Evolutionary conservation across 495 filamentous ascomycete genomes (phyloP), one percentile per base, ranked within the genome.

Genomic region (Xylaria nigripes): DNA sequence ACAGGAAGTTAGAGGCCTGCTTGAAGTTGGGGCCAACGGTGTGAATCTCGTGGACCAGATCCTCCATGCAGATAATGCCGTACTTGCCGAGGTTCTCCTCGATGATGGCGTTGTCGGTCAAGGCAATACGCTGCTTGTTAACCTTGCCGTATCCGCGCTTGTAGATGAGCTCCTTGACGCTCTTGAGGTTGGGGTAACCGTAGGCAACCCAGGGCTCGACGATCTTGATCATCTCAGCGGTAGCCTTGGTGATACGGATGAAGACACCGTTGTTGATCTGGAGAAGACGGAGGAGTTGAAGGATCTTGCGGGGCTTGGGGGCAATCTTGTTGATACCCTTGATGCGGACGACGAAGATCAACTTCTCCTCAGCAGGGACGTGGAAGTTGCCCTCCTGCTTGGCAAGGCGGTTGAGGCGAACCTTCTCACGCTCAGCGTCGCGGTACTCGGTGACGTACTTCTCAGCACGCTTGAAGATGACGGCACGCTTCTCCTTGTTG

Each of bases 311-410:
- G 75, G 94, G 94, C 86, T 98, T 97, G 68, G 93, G 93, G 70
- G 93, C 83, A 64, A 98, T 97, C 86, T 98, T 97, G 86, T 97
- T 97, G 90, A 98, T 98, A 95, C 93, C 93, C 87, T 98, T 98
- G 83, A 98, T 97, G 77, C 93, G 94, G 79, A 97, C 76, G 69
- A 98, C 86, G 75, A 98, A 98, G 83, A 91, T 89, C 60, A 98
- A 80, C 81, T 95, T 95, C 73, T 87, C 81, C 85, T 98, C 89
- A 54, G 86, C 91, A 54, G 86, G 82, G 62, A 98, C 86, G 76
- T 93, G 88, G 86, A 87, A 94, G 72, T 83, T 87, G 72, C 89
- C 90, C 69, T 92, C 83, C 76, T 90, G 80, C 81, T 94, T 95
- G 68, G 89, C 86, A 59, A 87, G 73, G 57, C 93, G 91, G 62